A percentile compares a stretch with the other conserved stretches of the same genome.
Conservation (phyloP, 179 eudicot genomes). For the Silene noctiflora region DNA sequence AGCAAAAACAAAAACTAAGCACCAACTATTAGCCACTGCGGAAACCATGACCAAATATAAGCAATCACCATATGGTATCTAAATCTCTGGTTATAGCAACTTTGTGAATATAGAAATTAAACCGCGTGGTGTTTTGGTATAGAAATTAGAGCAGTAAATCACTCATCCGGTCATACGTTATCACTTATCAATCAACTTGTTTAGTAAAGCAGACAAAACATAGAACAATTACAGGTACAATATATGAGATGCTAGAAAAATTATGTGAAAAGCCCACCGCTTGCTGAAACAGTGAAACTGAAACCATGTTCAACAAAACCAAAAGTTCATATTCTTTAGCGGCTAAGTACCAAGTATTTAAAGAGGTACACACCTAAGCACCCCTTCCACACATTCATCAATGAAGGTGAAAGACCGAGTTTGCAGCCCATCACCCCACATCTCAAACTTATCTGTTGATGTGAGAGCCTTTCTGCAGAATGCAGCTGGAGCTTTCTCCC, state of each 20-base stretch:
- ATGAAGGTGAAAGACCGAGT: conserved; percentile 98
- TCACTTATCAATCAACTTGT: too few species aligned
- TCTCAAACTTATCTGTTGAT: conserved; percentile 85
- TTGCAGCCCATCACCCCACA: conserved; percentile 99
- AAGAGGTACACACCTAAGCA: conserved; percentile 8
- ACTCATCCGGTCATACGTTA: too few species aligned
- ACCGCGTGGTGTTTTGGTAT: too few species aligned
- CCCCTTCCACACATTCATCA: conserved; percentile 98
- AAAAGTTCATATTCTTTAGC: not conserved
- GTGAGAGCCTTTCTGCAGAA: conserved; percentile 88
- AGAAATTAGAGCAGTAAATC: too few species aligned
- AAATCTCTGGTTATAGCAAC: too few species aligned
- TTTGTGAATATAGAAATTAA: too few species aligned
- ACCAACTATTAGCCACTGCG: not conserved
- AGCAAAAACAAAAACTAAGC: not conserved
- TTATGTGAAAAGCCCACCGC: not conserved
- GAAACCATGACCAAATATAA: not conserved
- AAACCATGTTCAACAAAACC: not conserved
- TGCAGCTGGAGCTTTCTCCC: conserved; percentile 99
- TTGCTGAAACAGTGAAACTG: not conserved
- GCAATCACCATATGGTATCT: too few species aligned
- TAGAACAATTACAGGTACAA: too few species aligned
- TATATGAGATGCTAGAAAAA: not conserved
- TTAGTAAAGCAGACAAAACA: too few species aligned
- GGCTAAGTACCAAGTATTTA: not conserved